phyloP scores from a whole-genome alignment of 2,329 filamentous ascomycete species.

The Diatrype stigma region DNA sequence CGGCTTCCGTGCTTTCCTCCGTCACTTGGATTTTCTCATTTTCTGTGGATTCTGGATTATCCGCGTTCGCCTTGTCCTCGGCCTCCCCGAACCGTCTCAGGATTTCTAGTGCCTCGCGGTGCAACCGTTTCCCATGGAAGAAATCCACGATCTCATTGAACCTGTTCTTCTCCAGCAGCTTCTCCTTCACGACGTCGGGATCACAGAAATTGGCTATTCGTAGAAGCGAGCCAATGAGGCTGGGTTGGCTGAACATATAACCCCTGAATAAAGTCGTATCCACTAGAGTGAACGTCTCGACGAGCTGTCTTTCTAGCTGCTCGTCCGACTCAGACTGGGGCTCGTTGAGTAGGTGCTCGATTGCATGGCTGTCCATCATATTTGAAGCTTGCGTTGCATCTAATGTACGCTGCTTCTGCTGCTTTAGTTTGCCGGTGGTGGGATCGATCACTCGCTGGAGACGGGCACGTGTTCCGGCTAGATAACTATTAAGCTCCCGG shows the following conservation, averaged over 20 bases:
- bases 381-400: slow-evolving; percentile 35
- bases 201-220: slow-evolving; percentile 97
- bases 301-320: slow-evolving; percentile 66
- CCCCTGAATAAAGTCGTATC: slow-evolving; percentile 93
- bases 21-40: slow-evolving; percentile 17
- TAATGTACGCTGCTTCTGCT: slow-evolving; percentile 27
- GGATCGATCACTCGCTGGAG: slow-evolving; percentile 60
- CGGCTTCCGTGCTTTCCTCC: too few relatives aligned
- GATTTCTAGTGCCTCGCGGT: slow-evolving; percentile 79
- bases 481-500: slow-evolving; percentile 77
- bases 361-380: slow-evolving; percentile 39
- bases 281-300: slow-evolving; percentile 74
- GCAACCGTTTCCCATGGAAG: slow-evolving; percentile 89
- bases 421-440: slow-evolving; percentile 57
- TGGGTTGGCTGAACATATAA: slow-evolving; percentile 88
- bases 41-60: slow-evolving; percentile 35
- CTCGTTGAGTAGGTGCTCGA: slow-evolving; percentile 32
- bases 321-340: slow-evolving; percentile 47
- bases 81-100: slow-evolving; percentile 69
- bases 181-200: slow-evolving; percentile 89
- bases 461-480: slow-evolving; percentile 75
- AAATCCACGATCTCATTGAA: slow-evolving; percentile 98
- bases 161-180: slow-evolving; percentile 78
- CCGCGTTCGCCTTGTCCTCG: slow-evolving; percentile 31
- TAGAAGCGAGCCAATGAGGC: slow-evolving; percentile 83